Conservation (phyloP, 2,329 filamentous ascomycete genomes). For the Sporothrix globosa region DNA sequence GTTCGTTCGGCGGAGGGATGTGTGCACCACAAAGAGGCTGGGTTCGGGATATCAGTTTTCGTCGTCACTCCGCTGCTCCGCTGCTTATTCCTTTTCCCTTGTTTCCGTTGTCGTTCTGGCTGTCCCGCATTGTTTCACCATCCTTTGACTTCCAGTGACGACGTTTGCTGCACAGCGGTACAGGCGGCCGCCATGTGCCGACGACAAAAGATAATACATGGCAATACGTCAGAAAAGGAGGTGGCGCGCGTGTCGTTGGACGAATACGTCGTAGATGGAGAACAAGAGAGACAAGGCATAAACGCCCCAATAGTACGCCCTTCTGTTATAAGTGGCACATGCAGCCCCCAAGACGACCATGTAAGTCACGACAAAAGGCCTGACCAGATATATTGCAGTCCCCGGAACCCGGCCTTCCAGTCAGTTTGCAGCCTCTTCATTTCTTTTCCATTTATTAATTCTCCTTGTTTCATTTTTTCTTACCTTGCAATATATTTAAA, state of each 20-base stretch:
- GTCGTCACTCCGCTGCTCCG: background rate
- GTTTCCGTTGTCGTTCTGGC: background rate
- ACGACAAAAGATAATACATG: background rate
- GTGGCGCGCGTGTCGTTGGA: background rate
- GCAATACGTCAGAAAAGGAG: background rate
- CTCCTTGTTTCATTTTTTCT: background rate
- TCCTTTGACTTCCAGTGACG: background rate
- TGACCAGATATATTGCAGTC: conserved; percentile 12
- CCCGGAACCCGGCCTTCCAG: conserved; percentile 23
- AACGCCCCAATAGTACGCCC: background rate
- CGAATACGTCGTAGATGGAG: background rate
- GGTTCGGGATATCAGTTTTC: conserved; percentile 15
- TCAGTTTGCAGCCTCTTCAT: background rate
- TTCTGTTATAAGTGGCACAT: background rate
- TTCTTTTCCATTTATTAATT: conserved; percentile 4
- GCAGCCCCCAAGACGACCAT: background rate
- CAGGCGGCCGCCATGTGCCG: background rate
- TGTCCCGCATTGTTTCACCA: conserved; percentile 4
- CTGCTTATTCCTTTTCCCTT: background rate
- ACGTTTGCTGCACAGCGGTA: conserved; percentile 3
- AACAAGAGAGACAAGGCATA: background rate
- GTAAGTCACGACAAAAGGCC: background rate
- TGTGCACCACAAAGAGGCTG: background rate
- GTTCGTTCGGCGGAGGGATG: conserved; percentile 6
- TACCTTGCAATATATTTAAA: conserved; percentile 1